These are phyloP conservation scores for Trichoderma sp. DNA, from an alignment of 2,329 filamentous ascomycete species.

Conservation along the genomic window DNA sequence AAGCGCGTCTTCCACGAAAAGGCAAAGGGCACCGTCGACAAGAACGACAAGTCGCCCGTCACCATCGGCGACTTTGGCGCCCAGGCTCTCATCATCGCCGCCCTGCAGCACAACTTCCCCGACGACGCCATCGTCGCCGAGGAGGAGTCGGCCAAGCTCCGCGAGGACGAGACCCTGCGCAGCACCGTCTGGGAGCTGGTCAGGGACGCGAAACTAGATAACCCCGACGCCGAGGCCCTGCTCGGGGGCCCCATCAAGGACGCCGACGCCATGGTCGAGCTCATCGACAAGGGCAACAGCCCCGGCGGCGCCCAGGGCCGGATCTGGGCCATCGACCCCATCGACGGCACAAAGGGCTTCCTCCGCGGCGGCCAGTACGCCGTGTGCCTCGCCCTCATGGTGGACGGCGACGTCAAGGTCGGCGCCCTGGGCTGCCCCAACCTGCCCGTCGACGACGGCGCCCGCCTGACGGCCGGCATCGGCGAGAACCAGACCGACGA, in stretches of 20 bases:
- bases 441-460: slow-evolving; percentile 79
- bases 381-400: slow-evolving; percentile 87
- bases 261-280: slow-evolving; percentile 66
- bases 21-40: slow-evolving; percentile 86
- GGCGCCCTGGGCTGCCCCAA: slow-evolving; percentile 96
- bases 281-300: slow-evolving; percentile 70
- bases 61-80: slow-evolving; percentile 98
- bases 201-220: slow-evolving; percentile 66
- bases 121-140: slow-evolving; percentile 90
- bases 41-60: slow-evolving; percentile 94
- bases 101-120: slow-evolving; percentile 87
- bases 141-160: slow-evolving; percentile 83
- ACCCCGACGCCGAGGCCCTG: slow-evolving; percentile 60
- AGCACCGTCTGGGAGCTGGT: slow-evolving; percentile 80
- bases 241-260: slow-evolving; percentile 69
- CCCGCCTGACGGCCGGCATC: slow-evolving; percentile 62
- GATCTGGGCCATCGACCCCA: slow-evolving; percentile 96
- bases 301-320: slow-evolving; percentile 72
- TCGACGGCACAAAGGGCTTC: slow-evolving; percentile 98
- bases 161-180: slow-evolving; percentile 68
- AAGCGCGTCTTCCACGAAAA: slow-evolving; percentile 70
- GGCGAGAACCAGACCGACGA: slow-evolving; percentile 75
- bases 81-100: slow-evolving; percentile 91
- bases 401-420: slow-evolving; percentile 90
- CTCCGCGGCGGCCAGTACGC: slow-evolving; percentile 95